Base-by-base conservation (phyloP, 257 asterid species). In the Eucommia ulmoides region DNA sequence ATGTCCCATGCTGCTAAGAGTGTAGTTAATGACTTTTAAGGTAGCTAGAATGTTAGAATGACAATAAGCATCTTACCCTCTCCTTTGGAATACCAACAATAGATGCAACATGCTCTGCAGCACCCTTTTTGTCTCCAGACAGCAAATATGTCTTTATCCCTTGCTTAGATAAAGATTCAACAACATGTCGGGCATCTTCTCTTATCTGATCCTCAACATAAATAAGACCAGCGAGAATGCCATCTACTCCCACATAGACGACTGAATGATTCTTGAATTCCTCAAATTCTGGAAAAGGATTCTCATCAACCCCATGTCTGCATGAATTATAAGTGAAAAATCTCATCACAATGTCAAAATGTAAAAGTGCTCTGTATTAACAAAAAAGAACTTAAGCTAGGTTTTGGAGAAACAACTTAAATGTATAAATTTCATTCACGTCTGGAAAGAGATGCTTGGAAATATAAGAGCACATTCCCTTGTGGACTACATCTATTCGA, bases 171-270 rank as follows among this genome's bases (percentile, higher is more conserved):
- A 91, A 67, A 47, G 94, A 91, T 65, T 83, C 77, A 35, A 91
- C 58, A 45, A 91, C 96, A 55, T 67, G 80, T 55, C 52, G 67
- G 49, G 99, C 96, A 71, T 91, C 99, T 71, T 91, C 99, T 72
- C 99, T 77, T 57, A 91, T 79, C 73, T 83, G 93, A 80, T 91
- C 99, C 78, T 91, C 96, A 33, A 91, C 89, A 65, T 83, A 86
- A 52, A 91, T 79, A 29, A 83, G 69, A 55, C 99, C 99, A 53
- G 95, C 99, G 60, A 83, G 95, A 68, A 53, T 62, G 50, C 74
- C 74, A 56, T 86, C 83, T 49, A 91, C 82, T 61, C 96, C 99
- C 50, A 91, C 93, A 64, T 79, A 91, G 55, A 91, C 95, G 51
- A 76, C 81, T 52, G 99, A 81, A 58, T 86, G 99, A 57, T 91